Base-by-base conservation (phyloP, 495 filamentous ascomycete genomes). In the Acidomyces sp. region DNA sequence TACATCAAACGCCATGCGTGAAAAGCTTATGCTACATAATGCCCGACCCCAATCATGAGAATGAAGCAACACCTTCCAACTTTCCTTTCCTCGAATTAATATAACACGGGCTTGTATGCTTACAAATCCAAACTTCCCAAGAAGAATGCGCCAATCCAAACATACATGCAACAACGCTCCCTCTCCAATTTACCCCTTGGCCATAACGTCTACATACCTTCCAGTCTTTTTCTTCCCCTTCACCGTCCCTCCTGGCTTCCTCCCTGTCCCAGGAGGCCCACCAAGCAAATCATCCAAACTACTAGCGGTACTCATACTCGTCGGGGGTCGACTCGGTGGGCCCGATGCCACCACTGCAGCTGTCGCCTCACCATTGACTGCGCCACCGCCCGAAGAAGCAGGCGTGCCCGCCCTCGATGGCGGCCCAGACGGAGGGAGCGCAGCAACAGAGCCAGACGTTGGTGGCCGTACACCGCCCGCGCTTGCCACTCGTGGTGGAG, bases 151-250 rank as follows among this genome's bases (percentile, higher is more conserved):
- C n/a, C n/a, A n/a, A n/a, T n/a, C n/a, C n/a, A n/a, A n/a, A n/a
- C n/a, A n/a, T n/a, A n/a, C n/a, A n/a, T n/a, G n/a, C n/a, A n/a
- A n/a, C n/a, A n/a, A n/a, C n/a, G n/a, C n/a, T n/a, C n/a, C n/a
- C n/a, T n/a, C n/a, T n/a, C n/a, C n/a, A n/a, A n/a, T n/a, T n/a
- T n/a, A n/a, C n/a, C n/a, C n/a, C 48, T 51, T 46, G 30, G 77
- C 81, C 86, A 95, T 93, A 43, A 93, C 83, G 70, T 95, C 86
- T 17, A 95, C 72, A 70, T 95, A 95, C 20, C 82, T 63, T 30
- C 82, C 75, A 2, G 77, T 75, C 66, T 82, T 93, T 67, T 83
- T 83, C 50, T 71, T 70, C 55, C 77, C 79, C 64, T 74, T 84
- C n/a, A 67, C 64, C 16, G 70, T 72, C 0, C 67, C 67, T 0